Base-by-base conservation (phyloP, 495 filamentous ascomycete genomes). In the Trichoderma reesei region DNA sequence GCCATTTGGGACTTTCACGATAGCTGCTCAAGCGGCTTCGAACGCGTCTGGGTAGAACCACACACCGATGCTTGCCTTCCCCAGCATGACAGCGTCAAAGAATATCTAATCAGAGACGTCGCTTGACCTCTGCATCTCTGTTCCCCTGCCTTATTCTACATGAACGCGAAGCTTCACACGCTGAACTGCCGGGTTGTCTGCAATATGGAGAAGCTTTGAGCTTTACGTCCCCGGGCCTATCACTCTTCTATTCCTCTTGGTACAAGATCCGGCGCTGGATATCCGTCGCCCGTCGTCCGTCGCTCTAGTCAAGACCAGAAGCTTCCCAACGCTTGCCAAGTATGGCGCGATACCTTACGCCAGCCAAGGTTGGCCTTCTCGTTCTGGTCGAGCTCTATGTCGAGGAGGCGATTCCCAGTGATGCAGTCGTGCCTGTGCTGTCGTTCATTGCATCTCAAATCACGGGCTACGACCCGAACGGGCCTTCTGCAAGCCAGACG, bases 261-360 rank as follows among this genome's bases (percentile, higher is more conserved):
- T 26, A 0, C 1, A 26, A 26, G 26, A 1, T 26, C 26, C 26
- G 26, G 26, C 26, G 26, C 26, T 26, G 26, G 26, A 26, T 26
- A 26, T 26, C 26, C 26, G 26, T 1, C 26, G 26, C 26, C 26
- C 5, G n/a, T 18, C 1, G 18, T 3, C 44, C 16, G 44, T 48
- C 38, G 44, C 44, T 48, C 9, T 1, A 39, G 10, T 16, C 13
- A 16, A 16, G 5, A 10, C 41, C n/a, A n/a, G 41, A 9, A 11
- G 13, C 3, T 48, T 48, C 7, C 10, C 26, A 7, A 13, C 8
- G 18, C 34, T 34, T 2, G 11, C 3, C 51, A 65, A 37, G 38
- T 61, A 94, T 92, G 88, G 79, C 86, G 66, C 87, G 88, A 34
- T 95, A 88, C 74, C 81, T 96, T 62, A 93, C 92, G 20, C 89